Base-by-base conservation (phyloP, 176 grass and related monocot genomes). In the Lolium rigidum region DNA sequence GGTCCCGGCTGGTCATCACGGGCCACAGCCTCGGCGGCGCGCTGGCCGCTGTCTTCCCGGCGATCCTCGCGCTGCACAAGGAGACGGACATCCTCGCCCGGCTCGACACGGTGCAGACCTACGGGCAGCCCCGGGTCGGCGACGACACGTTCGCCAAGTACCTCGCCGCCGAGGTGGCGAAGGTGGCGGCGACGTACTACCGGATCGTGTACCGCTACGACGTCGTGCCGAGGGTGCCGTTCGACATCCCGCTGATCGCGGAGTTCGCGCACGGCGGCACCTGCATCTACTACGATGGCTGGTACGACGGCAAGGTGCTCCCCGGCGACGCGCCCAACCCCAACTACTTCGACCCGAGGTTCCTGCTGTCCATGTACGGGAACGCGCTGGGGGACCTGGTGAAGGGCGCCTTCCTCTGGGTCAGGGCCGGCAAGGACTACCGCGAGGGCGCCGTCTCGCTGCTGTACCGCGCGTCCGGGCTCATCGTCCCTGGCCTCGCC, bases 21-120 rank as follows among this genome's bases (percentile, higher is more conserved):
- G 96, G 96, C 1, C 96, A 98, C 79, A 94, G 93, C 91, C 85
- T 98, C 24, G 96, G 96, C 20, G 96, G 91, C 38, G 96, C 96
- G 8, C 91, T 98, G 2, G 93, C 93, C 14, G 73, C 85, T 13
- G 7, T 95, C 46, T 95, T 98, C 83, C 96, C 93, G 6, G 86
- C 91, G 14, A 66, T 95, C 1, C 91, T 98, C 0, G 79, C 85
- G 9, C 3, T 90, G 72, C 96, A 98, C 49, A 41, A 62, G 12
- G 83, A 98, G 70, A 0, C 2, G 0, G 96, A 92, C 58, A 4
- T 98, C 59, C 63, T 95, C 1, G 51, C 21, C 65, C 52, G 80
- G 7, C 11, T 95, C 18, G 7, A 28, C 57, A 5, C 31, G 41
- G 86, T 95, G 2, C 24, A 78, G 18, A 98, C 93, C 16, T 95